Base-by-base conservation (phyloP, 495 filamentous ascomycete species). In the Hypoxylon trugodes region DNA sequence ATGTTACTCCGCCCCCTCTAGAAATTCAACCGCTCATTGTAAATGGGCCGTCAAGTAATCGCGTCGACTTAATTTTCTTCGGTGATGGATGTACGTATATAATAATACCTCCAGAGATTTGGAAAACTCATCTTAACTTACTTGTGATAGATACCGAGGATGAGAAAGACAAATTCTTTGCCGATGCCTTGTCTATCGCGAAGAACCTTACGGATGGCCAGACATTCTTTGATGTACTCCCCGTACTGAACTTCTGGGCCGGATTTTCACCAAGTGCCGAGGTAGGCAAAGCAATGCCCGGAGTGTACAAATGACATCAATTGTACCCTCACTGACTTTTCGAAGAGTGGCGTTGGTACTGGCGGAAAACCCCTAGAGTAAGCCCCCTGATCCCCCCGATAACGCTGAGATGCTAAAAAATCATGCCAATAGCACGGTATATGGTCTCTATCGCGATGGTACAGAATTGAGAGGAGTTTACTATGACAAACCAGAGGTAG, bases 111-210 rank as follows among this genome's bases (percentile, higher is more conserved):
- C 0, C n/a, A 21, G 13, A 1, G 2, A 8, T 2, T 33, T 18
- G 13, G 38, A 16, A 37, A 57, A 24, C 8, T 3, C 9, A n/a
- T 6, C 2, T 21, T 7, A 15, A 19, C 38, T 61, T 12, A 66
- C 18, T 5, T 33, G 15, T 51, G 8, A 19, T 26, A 70, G 67
- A 70, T 54, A 70, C 68, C 12, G 40, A 61, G 24, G 59, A 61
- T 8, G 64, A 70, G 55, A 68, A 65, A 16, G 68, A 70, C 25
- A 70, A 70, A 16, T 70, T 68, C 51, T 70, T 68, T 40, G 55
- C 63, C 10, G 68, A 70, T 52, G 68, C 68, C 2, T n/a, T 68
- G 37, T 50, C 48, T 24, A 49, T 70, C 28, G 64, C 68, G 3
- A 58, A 33, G 22, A 70, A 70, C 12, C 37, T 70, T 30, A 70